These are phyloP conservation scores for Colletotrichum noveboracense DNA, from an alignment of 2,329 filamentous ascomycete species.

Conservation along the genomic window DNA sequence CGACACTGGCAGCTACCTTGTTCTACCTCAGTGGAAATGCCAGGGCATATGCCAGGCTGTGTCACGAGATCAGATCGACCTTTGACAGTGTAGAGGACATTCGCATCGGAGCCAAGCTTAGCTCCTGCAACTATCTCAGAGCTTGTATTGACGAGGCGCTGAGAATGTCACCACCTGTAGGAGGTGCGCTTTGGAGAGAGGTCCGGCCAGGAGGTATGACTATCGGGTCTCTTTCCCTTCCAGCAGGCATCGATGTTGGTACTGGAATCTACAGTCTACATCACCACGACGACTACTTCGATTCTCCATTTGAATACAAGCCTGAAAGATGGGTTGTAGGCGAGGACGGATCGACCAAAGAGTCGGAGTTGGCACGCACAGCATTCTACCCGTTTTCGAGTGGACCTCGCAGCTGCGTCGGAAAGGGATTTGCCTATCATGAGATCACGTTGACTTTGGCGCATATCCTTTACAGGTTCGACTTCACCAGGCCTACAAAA, in stretches of 20 bases:
- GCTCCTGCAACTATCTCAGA: slow-evolving; percentile 40
- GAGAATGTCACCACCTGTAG: slow-evolving; percentile 22
- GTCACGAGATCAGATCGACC: slow-evolving; percentile 34
- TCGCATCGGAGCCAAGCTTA: slow-evolving; percentile 33
- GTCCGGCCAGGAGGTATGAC: slow-evolving; percentile 1
- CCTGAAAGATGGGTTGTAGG: slow-evolving; percentile 4
- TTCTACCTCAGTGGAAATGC: slow-evolving; percentile 43
- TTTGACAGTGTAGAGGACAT: slow-evolving; percentile 42
- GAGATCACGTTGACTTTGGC: slow-evolving; percentile 9
- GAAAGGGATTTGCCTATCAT: neutral
- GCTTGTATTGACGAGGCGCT: slow-evolving; percentile 42
- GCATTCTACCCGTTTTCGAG: slow-evolving; percentile 5
- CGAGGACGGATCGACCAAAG: slow-evolving; percentile 49
- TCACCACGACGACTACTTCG: slow-evolving; percentile 3
- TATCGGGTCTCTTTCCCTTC: slow-evolving; percentile 22
- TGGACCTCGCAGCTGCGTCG: slow-evolving; percentile 1
- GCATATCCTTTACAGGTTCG: neutral
- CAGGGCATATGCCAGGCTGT: slow-evolving; percentile 30
- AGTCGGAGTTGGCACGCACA: slow-evolving; percentile 60
- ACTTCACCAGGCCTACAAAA: neutral
- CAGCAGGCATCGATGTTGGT: slow-evolving; percentile 21
- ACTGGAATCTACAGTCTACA: slow-evolving; percentile 25
- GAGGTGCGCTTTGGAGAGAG: slow-evolving; percentile 20
- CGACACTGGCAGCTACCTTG: slow-evolving; percentile 37
- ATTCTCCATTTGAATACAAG: neutral